These are phyloP conservation scores for Verticillium nubilum DNA, from an alignment of 2,329 filamentous ascomycete species.

Conservation along the genomic window DNA sequence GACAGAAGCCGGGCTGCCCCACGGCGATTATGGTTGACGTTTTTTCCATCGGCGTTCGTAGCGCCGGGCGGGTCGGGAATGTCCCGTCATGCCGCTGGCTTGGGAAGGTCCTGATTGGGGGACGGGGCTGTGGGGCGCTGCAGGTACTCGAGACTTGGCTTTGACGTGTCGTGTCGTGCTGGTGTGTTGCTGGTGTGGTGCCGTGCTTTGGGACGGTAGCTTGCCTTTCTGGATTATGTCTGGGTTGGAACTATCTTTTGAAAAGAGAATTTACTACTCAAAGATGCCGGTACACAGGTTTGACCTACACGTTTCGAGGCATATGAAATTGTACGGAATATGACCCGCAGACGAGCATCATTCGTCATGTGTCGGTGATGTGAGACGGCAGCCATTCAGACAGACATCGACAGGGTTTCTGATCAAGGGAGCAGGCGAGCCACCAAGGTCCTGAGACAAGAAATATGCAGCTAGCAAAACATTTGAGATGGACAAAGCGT, in stretches of 20 bases:
- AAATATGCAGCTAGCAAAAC: not conserved
- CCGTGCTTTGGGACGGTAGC: too few relatives aligned
- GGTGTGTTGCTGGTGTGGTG: too few relatives aligned
- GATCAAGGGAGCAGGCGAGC: not conserved
- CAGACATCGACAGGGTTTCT: not conserved
- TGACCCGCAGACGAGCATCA: not conserved
- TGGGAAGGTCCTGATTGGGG: not conserved
- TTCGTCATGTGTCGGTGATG: not conserved
- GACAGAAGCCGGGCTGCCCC: not conserved
- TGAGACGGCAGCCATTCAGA: not conserved
- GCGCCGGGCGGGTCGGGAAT: constrained; percentile 5
- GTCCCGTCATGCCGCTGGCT: not conserved
- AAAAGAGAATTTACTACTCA: too few relatives aligned
- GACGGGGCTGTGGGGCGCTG: not conserved
- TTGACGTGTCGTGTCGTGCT: not conserved
- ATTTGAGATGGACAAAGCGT: not conserved
- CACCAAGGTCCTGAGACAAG: not conserved
- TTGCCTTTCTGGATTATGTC: not conserved
- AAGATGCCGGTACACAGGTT: too few relatives aligned
- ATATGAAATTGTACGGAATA: not conserved
- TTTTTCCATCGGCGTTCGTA: not conserved
- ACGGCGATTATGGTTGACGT: not conserved
- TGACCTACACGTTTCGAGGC: too few relatives aligned
- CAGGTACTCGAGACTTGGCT: not conserved
- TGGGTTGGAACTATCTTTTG: not conserved